A percentile compares a stretch with the other conserved stretches of the same genome.
These are phyloP conservation scores for Graphium sp. DNA, from an alignment of 2,329 filamentous ascomycete genomes.

Conservation along the genomic window DNA sequence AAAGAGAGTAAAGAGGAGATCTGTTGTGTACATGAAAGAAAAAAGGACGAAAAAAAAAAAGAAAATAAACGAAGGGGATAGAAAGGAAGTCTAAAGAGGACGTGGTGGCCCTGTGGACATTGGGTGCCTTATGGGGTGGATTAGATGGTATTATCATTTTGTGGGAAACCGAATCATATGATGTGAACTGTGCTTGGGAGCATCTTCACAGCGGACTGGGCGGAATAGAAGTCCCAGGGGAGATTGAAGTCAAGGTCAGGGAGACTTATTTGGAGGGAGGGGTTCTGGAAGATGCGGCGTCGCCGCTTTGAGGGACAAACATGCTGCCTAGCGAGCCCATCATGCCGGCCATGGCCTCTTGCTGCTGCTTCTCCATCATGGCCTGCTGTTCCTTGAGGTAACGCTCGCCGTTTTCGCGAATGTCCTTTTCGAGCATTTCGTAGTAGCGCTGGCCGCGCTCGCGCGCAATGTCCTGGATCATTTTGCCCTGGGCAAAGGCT, in stretches of 20 bases:
- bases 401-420: constrained; percentile 82
- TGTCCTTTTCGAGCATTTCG: constrained; percentile 75
- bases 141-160: too few species aligned
- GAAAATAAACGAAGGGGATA: not conserved
- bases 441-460: constrained; percentile 87
- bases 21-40: not conserved
- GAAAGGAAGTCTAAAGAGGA: too few species aligned
- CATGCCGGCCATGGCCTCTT: constrained; percentile 86
- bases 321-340: constrained; percentile 56
- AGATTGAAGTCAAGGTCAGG: too few species aligned
- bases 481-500: constrained; percentile 82
- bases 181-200: too few species aligned
- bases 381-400: constrained; percentile 90
- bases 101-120: too few species aligned
- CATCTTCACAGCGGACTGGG: too few species aligned
- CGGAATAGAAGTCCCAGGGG: too few species aligned
- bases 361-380: constrained; percentile 73
- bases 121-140: too few species aligned
- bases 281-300: not conserved
- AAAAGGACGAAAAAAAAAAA: not conserved
- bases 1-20: not conserved
- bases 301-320: constrained; percentile 19
- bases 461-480: constrained; percentile 86
- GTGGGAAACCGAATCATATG: too few species aligned
- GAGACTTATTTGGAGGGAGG: too few species aligned